Evolutionary conservation across 176 grass and related monocot species (phyloP).

Genomic region (Hyparrhenia diplandra): DNA sequence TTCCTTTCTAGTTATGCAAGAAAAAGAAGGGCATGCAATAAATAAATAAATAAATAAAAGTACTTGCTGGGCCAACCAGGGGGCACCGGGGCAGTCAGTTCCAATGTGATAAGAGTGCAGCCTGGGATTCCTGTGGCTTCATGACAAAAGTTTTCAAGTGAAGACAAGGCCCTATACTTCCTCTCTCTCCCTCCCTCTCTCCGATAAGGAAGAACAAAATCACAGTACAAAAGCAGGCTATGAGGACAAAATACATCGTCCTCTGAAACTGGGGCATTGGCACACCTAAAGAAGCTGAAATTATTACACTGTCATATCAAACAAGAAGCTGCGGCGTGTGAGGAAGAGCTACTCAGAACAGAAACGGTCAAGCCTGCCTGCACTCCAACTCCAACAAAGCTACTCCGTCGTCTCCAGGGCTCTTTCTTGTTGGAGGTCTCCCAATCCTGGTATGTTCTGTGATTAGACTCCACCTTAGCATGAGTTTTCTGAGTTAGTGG

Average conservation of each 20-base stretch:
- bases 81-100: constrained; percentile 42
- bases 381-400: neutral
- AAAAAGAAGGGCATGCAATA: constrained; percentile 13
- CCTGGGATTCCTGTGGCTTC: constrained; percentile 44
- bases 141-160: constrained; percentile 46
- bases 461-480: neutral
- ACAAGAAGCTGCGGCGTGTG: constrained; percentile 29
- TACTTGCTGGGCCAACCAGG: constrained; percentile 21
- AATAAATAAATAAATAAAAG: neutral
- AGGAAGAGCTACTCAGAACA: constrained; percentile 4
- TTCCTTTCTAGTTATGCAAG: neutral
- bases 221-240: neutral
- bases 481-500: neutral
- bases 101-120: constrained; percentile 50
- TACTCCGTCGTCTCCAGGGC: neutral
- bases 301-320: constrained; percentile 11
- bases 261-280: constrained; percentile 35
- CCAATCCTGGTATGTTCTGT: constrained; percentile 22
- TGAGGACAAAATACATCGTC: constrained; percentile 35
- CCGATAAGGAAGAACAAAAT: constrained; percentile 12
- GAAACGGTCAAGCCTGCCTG: constrained; percentile 17
- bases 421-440: constrained; percentile 18
- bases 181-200: neutral
- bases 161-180: constrained; percentile 22
- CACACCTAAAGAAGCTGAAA: constrained; percentile 21